Evolutionary conservation across 208 protist species (phyloP).

Genomic region (Trypanosoma conorhini): DNA sequence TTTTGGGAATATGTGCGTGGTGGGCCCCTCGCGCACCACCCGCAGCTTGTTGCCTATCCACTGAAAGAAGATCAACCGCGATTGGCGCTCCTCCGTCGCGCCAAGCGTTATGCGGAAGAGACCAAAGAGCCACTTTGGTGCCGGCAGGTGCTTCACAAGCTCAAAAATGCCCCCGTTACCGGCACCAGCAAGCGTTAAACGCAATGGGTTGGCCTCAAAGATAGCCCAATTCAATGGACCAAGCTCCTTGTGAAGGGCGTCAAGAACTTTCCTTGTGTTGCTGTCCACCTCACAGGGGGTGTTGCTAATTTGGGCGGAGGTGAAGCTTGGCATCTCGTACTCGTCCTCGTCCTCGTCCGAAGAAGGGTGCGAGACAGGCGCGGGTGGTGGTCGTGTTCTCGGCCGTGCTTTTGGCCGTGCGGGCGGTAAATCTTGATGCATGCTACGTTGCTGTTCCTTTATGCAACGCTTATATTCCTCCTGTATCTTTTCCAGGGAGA

Average conservation of each 20-base stretch:
- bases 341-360: conserved; percentile 25
- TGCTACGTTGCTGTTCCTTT: conserved; percentile 48
- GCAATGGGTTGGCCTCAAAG: conserved; percentile 57
- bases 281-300: conserved; percentile 23
- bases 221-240: conserved; percentile 82
- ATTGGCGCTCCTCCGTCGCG: conserved; percentile 34
- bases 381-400: background rate
- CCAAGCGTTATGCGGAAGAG: conserved; percentile 77
- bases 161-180: conserved; percentile 78
- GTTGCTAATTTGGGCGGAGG: background rate
- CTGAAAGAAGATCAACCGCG: conserved; percentile 80
- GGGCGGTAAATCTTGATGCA: conserved; percentile 39
- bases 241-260: conserved; percentile 59
- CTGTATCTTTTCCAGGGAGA: conserved; percentile 77
- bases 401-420: background rate
- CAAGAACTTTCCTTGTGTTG: conserved; percentile 42
- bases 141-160: conserved; percentile 68
- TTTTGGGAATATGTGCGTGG: conserved; percentile 42
- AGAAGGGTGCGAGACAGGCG: background rate
- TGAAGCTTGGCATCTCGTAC: conserved; percentile 13
- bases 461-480: conserved; percentile 69
- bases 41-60: conserved; percentile 78
- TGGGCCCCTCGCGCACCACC: conserved; percentile 37
- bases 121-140: conserved; percentile 78
- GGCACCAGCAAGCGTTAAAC: conserved; percentile 44